phyloP scores from a whole-genome alignment of 2,329 filamentous ascomycete species.

The Podosphaera leucotricha region DNA sequence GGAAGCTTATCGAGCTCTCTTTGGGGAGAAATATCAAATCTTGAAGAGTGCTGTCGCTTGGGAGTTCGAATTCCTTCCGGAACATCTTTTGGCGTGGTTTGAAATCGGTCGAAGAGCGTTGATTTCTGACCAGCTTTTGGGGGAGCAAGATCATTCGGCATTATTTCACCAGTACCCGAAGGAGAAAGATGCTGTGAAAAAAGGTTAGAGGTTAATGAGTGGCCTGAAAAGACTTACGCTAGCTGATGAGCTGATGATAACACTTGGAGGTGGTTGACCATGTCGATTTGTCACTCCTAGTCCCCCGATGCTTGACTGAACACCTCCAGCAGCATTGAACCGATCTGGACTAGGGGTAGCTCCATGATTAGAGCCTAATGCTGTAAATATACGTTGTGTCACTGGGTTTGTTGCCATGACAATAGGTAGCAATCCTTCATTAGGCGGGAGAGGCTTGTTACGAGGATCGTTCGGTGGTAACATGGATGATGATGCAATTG shows the following conservation, averaged over 20 bases:
- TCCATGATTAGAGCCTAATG: conserved; percentile 11
- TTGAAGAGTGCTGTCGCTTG: conserved; percentile 88
- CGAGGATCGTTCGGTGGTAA: conserved; percentile 67
- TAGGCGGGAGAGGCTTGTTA: conserved; percentile 52
- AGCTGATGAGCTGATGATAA: conserved; percentile 84
- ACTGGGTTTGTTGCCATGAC: conserved; percentile 5
- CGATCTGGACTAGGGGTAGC: conserved; percentile 19
- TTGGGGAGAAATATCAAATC: conserved; percentile 94
- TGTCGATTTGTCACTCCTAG: conserved; percentile 38
- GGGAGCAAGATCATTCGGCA: conserved; percentile 89
- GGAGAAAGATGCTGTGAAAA: conserved; percentile 56
- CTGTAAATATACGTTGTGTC: conserved; percentile 14
- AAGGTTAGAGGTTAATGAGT: neutral
- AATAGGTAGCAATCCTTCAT: conserved; percentile 18
- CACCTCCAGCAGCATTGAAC: conserved; percentile 19
- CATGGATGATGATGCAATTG: conserved; percentile 73
- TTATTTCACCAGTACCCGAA: conserved; percentile 83
- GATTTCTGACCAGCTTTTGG: conserved; percentile 84
- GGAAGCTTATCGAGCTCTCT: conserved; percentile 91
- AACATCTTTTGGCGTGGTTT: conserved; percentile 87
- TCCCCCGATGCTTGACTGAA: conserved; percentile 20
- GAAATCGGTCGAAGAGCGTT: conserved; percentile 64
- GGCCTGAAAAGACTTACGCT: conserved; percentile 35
- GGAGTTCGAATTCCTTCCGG: conserved; percentile 88
- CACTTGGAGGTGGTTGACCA: conserved; percentile 52